phyloP scores from a whole-genome alignment of 495 filamentous ascomycete species.

The Penicillium fimorum region DNA sequence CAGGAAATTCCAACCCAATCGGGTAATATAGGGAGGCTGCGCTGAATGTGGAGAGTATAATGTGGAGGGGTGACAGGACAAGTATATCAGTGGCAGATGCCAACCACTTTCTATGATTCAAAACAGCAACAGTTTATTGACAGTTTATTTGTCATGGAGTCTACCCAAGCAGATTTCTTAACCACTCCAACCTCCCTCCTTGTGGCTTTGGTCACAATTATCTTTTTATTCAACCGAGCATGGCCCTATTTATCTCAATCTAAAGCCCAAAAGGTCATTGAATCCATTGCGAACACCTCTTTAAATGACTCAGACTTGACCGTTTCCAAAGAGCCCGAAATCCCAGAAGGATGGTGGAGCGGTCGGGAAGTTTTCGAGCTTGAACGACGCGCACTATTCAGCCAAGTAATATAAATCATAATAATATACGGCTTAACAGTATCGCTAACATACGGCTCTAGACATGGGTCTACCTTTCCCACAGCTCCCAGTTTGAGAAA shows the following conservation, averaged over 20 bases:
- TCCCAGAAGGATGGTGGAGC: conserved; percentile 49
- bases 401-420: conserved; percentile 29
- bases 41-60: conserved; percentile 15
- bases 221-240: conserved; percentile 13
- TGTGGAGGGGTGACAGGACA: conserved; percentile 17
- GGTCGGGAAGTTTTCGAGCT: conserved; percentile 47
- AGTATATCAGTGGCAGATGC: conserved; percentile 20
- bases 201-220: conserved; percentile 16
- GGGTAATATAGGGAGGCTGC: conserved; percentile 18
- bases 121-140: neutral
- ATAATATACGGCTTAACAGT: neutral
- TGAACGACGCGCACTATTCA: conserved; percentile 54
- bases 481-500: conserved; percentile 43
- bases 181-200: conserved; percentile 16
- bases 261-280: conserved; percentile 1
- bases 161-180: conserved; percentile 12
- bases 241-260: conserved; percentile 12
- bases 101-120: neutral
- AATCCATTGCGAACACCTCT: neutral
- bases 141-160: conserved; percentile 16
- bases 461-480: conserved; percentile 52
- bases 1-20: conserved; percentile 26
- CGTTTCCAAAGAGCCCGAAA: conserved; percentile 37
- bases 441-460: conserved; percentile 8
- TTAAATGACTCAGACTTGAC: neutral